Percentiles rank a stretch among this genome's conserved stretches.
phyloP scores from a whole-genome alignment of 495 filamentous ascomycete species.

The Staphylotrichum tortipilum region DNA sequence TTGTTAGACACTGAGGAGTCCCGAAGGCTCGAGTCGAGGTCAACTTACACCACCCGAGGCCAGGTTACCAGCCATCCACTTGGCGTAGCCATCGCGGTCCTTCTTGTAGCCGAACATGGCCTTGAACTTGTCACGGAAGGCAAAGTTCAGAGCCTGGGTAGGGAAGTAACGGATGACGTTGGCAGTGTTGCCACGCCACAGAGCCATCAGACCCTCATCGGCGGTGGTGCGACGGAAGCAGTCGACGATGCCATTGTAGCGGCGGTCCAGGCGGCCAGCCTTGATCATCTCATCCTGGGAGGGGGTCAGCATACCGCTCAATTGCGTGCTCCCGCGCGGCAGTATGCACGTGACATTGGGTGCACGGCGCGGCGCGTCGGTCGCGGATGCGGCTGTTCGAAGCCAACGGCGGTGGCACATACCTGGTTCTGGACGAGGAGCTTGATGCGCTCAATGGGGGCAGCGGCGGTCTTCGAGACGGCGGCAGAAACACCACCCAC shows the following conservation, averaged over 20 bases:
- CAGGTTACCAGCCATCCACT: conserved; percentile 99
- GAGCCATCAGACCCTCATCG: conserved; percentile 72
- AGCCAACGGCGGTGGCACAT: conserved; percentile 33
- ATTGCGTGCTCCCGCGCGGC: background rate
- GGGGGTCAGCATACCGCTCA: conserved; percentile 10
- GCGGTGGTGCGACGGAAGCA: conserved; percentile 86
- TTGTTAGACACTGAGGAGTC: too few relatives aligned
- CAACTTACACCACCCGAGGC: conserved; percentile 98
- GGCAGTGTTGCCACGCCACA: conserved; percentile 99
- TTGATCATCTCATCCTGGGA: conserved; percentile 98
- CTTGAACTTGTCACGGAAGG: conserved; percentile 99
- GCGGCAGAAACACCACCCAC: conserved; percentile 99
- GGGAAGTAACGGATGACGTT: conserved; percentile 99
- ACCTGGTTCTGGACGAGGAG: conserved; percentile 99
- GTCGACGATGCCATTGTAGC: conserved; percentile 87
- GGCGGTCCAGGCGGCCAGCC: conserved; percentile 92
- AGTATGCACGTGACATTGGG: conserved; percentile 15
- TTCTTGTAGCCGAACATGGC: conserved; percentile 99
- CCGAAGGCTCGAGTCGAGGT: too few relatives aligned
- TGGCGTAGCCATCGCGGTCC: conserved; percentile 93
- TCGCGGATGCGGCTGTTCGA: too few relatives aligned
- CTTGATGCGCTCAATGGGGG: conserved; percentile 99
- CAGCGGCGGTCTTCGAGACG: conserved; percentile 99
- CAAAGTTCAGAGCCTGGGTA: conserved; percentile 99
- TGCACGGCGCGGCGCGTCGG: background rate